phyloP scores from a whole-genome alignment of 495 filamentous ascomycete species.

The Tuber umbilicatum region DNA sequence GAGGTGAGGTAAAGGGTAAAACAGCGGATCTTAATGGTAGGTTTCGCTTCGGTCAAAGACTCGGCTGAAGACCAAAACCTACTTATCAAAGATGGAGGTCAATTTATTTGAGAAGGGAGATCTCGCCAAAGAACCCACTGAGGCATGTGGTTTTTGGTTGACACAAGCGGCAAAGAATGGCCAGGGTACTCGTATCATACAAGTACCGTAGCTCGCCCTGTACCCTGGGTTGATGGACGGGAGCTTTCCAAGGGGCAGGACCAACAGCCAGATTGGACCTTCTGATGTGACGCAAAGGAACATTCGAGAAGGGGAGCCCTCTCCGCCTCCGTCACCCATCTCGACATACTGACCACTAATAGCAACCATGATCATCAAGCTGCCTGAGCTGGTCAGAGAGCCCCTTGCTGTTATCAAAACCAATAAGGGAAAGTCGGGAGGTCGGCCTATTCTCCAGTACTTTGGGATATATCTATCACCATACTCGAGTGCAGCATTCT shows the following conservation, averaged over 20 bases:
- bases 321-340: neutral
- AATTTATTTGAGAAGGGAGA: constrained; percentile 34
- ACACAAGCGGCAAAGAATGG: constrained; percentile 1
- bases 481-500: too few relatives aligned
- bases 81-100: constrained; percentile 20
- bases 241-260: neutral
- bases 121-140: constrained; percentile 19
- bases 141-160: neutral
- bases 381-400: neutral
- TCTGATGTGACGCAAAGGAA: constrained; percentile 3
- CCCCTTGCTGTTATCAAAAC: neutral
- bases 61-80: constrained; percentile 19
- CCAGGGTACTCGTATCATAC: too few relatives aligned
- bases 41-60: constrained; percentile 32
- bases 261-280: neutral
- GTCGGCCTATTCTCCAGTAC: neutral
- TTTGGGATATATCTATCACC: neutral
- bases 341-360: neutral
- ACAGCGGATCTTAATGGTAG: neutral
- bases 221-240: constrained; percentile 1
- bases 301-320: neutral
- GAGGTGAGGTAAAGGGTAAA: neutral
- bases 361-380: neutral
- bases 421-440: constrained; percentile 1
- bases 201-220: neutral